Percentiles rank a stretch among this genome's conserved stretches.
Evolutionary conservation across 768 basidiomycete species (phyloP).

Genomic region (Nidularia sp.): DNA sequence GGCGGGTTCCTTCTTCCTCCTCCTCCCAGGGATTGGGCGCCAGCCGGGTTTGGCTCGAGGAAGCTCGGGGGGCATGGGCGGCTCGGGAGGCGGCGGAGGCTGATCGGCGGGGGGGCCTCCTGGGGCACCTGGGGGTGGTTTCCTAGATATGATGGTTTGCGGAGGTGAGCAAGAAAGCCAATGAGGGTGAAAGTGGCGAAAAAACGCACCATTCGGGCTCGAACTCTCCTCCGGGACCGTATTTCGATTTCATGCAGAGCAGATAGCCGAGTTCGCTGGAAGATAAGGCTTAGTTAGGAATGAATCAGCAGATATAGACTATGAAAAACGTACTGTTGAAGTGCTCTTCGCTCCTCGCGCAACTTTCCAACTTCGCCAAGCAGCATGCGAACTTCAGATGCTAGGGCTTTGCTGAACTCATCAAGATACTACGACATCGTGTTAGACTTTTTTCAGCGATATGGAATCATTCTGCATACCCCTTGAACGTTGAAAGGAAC

Average conservation of each 20-base stretch:
- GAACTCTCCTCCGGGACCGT: conserved; percentile 83
- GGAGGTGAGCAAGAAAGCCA: too few species aligned
- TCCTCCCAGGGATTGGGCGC: conserved; percentile 46
- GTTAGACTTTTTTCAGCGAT: too few species aligned
- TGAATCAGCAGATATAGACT: conserved; percentile 1
- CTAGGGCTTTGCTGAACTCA: conserved; percentile 82
- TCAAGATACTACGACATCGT: conserved; percentile 61
- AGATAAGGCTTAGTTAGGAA: neutral
- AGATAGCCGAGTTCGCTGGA: conserved; percentile 72
- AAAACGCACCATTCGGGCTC: conserved; percentile 63
- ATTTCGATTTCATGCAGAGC: conserved; percentile 66
- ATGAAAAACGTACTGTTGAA: conserved; percentile 66
- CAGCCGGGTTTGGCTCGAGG: conserved; percentile 52
- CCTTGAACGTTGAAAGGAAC: conserved; percentile 83
- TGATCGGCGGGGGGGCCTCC: conserved; percentile 39
- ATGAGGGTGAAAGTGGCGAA: too few species aligned
- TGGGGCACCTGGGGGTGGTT: conserved; percentile 39
- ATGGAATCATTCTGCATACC: conserved; percentile 34
- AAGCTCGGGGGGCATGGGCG: conserved; percentile 20
- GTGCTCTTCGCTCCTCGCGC: conserved; percentile 69
- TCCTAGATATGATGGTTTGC: conserved; percentile 9
- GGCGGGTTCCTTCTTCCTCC: conserved; percentile 39
- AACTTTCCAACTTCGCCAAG: conserved; percentile 81
- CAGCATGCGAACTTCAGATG: conserved; percentile 79
- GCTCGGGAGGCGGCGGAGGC: conserved; percentile 30